Percentiles rank a stretch among this genome's conserved stretches.
Evolutionary conservation across 208 protist genomes (phyloP).

Genomic region (Leptomonas seymouri): DNA sequence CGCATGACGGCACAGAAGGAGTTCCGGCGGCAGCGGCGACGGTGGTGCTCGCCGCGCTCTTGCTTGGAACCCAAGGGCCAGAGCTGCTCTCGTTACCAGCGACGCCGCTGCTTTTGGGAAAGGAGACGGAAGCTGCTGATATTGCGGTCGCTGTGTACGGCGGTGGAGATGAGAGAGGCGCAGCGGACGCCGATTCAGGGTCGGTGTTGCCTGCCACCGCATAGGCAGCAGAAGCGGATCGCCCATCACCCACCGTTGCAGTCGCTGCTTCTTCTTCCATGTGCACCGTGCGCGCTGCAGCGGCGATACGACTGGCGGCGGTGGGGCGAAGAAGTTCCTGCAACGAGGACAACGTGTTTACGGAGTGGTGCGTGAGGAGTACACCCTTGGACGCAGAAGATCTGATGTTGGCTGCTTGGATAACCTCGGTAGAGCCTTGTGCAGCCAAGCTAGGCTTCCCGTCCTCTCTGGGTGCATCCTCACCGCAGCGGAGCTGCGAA

Average conservation of each 20-base stretch:
- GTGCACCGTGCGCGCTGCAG: slow-evolving; percentile 11
- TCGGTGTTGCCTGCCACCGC: neutral
- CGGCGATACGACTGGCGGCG: slow-evolving; percentile 22
- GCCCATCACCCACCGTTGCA: neutral
- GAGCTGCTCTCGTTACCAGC: too few relatives aligned
- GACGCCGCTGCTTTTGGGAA: too few relatives aligned
- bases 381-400: neutral
- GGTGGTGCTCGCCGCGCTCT: too few relatives aligned
- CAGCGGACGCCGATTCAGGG: slow-evolving; percentile 1
- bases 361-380: slow-evolving; percentile 3
- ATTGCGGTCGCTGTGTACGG: neutral
- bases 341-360: slow-evolving; percentile 14
- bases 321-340: slow-evolving; percentile 27
- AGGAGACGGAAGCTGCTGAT: too few relatives aligned
- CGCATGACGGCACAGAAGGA: too few relatives aligned
- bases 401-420: neutral
- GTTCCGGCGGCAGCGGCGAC: neutral
- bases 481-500: neutral
- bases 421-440: neutral
- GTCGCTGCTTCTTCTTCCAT: neutral
- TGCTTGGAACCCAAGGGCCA: too few relatives aligned
- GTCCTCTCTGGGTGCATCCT: neutral
- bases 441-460: neutral
- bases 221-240: neutral
- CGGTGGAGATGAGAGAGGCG: slow-evolving; percentile 1